Percentiles rank a stretch among this genome's conserved stretches.
Conservation (phyloP, 805 yeast species). For the Candida railenensis region DNA sequence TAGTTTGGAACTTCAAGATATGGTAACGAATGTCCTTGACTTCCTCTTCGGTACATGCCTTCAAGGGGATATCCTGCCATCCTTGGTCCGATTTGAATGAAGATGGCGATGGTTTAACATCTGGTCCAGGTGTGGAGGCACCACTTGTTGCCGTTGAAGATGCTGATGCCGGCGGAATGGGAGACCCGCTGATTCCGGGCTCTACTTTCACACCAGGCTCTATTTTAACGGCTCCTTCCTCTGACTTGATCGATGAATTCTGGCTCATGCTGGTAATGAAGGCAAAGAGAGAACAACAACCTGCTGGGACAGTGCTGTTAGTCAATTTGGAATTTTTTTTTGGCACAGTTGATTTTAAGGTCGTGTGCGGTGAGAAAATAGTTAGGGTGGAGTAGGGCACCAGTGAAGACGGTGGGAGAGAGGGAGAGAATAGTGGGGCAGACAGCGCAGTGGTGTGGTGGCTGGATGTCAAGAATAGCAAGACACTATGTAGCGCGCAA, state of each 20-base stretch:
- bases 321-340: too few species aligned
- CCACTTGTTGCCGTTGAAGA: not conserved
- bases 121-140: not conserved
- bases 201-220: slow-evolving; percentile 3
- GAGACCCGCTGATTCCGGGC: slow-evolving; percentile 1
- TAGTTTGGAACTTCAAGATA: slow-evolving; percentile 75
- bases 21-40: slow-evolving; percentile 74
- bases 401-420: too few species aligned
- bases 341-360: too few species aligned
- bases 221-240: not conserved
- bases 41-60: slow-evolving; percentile 72
- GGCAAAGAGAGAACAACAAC: not conserved
- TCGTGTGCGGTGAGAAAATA: too few species aligned
- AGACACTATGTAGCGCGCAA: too few species aligned
- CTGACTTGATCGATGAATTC: slow-evolving; percentile 1
- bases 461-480: too few species aligned
- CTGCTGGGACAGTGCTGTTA: too few species aligned
- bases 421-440: too few species aligned
- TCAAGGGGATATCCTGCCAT: slow-evolving; percentile 58
- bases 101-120: slow-evolving; percentile 1
- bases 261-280: slow-evolving; percentile 2
- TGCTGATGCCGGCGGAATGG: slow-evolving; percentile 1
- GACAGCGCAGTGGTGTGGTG: too few species aligned
- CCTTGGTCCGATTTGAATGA: slow-evolving; percentile 18
- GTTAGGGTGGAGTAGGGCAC: too few species aligned